Percentiles rank a stretch among this genome's conserved stretches.
These are phyloP conservation scores for Solanum lignicaule DNA, from an alignment of 257 asterid species.

Conservation along the genomic window DNA sequence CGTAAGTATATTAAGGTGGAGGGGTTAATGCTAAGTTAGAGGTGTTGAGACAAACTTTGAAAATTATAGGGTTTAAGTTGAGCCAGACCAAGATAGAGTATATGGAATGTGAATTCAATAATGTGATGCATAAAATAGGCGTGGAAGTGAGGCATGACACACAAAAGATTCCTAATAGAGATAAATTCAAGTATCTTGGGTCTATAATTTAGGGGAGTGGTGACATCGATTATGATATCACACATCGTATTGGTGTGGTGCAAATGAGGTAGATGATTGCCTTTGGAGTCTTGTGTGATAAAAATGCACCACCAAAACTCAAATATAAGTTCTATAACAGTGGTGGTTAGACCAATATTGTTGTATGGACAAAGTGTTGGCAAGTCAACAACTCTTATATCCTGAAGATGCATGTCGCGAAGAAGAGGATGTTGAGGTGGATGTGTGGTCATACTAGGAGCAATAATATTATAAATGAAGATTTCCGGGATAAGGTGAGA, in stretches of 20 bases:
- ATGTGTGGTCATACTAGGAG: too few relatives aligned
- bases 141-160: background rate
- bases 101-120: too few relatives aligned
- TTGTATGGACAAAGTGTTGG: too few relatives aligned
- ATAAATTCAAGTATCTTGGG: background rate
- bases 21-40: background rate
- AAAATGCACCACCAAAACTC: too few relatives aligned
- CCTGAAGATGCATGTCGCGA: too few relatives aligned
- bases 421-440: too few relatives aligned
- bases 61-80: too few relatives aligned
- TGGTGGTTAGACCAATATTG: too few relatives aligned
- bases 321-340: too few relatives aligned
- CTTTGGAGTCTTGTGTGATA: background rate
- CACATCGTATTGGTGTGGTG: background rate
- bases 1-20: background rate
- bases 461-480: too few relatives aligned
- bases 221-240: background rate
- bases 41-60: background rate
- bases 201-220: background rate
- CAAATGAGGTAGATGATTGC: background rate
- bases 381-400: too few relatives aligned
- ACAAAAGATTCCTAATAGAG: background rate
- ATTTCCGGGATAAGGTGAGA: too few relatives aligned
- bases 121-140: background rate
- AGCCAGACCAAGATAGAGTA: background rate